These are phyloP conservation scores for Pyricularia sp. DNA, from an alignment of 2,329 filamentous ascomycete species.

Conservation along the genomic window DNA sequence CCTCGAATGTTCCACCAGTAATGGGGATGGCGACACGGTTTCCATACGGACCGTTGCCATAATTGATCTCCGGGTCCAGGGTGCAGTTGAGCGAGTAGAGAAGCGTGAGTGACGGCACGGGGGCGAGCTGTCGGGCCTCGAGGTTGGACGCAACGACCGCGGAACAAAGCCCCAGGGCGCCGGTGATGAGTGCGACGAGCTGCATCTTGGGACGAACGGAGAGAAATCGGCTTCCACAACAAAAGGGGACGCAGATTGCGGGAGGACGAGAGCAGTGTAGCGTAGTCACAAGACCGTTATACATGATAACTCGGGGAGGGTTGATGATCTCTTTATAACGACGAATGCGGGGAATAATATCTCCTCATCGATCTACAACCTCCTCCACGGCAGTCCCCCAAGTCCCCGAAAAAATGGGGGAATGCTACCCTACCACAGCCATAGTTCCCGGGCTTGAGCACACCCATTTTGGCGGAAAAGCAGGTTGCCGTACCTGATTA, in stretches of 20 bases:
- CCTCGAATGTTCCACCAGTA: background rate
- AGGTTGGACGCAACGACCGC: background rate
- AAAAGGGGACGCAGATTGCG: background rate
- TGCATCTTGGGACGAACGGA: background rate
- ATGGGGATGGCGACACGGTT: conserved; percentile 1
- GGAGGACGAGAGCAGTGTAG: background rate
- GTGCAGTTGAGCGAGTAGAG: conserved; percentile 2
- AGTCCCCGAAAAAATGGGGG: too few species aligned
- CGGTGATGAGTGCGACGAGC: background rate
- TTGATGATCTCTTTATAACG: background rate
- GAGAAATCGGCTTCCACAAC: background rate
- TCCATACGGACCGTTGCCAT: background rate
- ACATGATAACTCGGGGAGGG: background rate
- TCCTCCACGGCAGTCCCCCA: too few species aligned
- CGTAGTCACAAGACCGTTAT: background rate
- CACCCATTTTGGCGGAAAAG: background rate
- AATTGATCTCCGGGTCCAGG: background rate
- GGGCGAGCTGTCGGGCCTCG: background rate
- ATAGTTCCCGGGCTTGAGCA: too few species aligned
- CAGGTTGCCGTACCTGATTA: background rate
- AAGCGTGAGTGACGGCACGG: background rate
- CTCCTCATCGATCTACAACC: background rate
- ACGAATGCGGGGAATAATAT: background rate
- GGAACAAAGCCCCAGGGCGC: background rate
- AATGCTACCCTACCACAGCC: too few species aligned